Conservation (phyloP, 805 yeast species). For the Suhomyces tanzawaensis region DNA sequence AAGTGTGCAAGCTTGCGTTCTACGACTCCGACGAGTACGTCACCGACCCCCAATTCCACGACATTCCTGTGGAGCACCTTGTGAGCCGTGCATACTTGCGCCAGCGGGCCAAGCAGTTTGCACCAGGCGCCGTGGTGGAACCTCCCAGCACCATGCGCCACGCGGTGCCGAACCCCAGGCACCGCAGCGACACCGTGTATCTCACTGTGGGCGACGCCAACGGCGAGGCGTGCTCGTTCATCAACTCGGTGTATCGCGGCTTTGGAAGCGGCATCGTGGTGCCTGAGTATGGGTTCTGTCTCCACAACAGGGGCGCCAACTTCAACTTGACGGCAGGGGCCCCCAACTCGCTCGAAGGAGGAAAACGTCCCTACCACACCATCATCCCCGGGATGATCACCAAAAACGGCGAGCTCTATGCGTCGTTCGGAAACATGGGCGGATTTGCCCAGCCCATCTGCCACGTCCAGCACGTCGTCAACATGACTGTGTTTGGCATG, state of each 20-base stretch:
- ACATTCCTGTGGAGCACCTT: conserved; percentile 39
- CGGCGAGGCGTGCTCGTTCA: conserved; percentile 81
- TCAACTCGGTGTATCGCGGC: conserved; percentile 66
- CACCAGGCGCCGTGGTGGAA: conserved; percentile 35
- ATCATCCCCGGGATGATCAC: conserved; percentile 83
- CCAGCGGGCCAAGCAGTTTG: conserved; percentile 48
- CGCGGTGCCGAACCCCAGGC: conserved; percentile 57
- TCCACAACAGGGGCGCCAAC: conserved; percentile 77
- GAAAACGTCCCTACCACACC: conserved; percentile 77
- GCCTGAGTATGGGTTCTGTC: conserved; percentile 59
- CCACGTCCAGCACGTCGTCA: conserved; percentile 73
- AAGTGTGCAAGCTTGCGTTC: conserved; percentile 68
- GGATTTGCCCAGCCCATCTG: conserved; percentile 88
- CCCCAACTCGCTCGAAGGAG: conserved; percentile 61
- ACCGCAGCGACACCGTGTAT: conserved; percentile 70
- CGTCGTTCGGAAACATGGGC: conserved; percentile 82
- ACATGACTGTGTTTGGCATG: conserved; percentile 58
- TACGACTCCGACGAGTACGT: conserved; percentile 74
- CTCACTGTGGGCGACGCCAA: conserved; percentile 60
- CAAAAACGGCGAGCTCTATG: conserved; percentile 49
- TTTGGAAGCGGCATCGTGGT: conserved; percentile 75
- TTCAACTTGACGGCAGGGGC: conserved; percentile 59
- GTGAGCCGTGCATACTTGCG: conserved; percentile 49
- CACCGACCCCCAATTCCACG: conserved; percentile 52
- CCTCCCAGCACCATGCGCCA: conserved; percentile 41